Conservation (phyloP, 108 stramenopile species). For the Epithemia pelagica region DNA sequence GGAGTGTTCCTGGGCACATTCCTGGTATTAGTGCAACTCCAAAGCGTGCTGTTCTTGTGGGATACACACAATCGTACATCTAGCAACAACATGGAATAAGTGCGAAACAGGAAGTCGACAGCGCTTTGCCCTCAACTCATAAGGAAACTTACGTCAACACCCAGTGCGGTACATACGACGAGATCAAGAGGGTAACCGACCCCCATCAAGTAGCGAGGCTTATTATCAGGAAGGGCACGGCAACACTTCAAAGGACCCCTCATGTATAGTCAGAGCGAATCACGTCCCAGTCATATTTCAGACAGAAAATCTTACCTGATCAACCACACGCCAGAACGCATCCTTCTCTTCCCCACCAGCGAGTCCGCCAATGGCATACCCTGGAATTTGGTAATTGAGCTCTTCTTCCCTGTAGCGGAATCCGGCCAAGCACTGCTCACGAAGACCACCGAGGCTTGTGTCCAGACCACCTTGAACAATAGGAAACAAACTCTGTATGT, state of each 20-base stretch:
- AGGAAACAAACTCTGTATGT: conserved; percentile 84
- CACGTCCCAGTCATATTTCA: too few relatives aligned
- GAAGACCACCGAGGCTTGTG: conserved; percentile 74
- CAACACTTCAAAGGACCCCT: conserved; percentile 58
- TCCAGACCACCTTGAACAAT: conserved; percentile 99
- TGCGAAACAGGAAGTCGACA: too few relatives aligned
- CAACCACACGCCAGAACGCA: conserved; percentile 95
- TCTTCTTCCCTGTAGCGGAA: conserved; percentile 70
- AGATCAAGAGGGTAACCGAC: conserved; percentile 98
- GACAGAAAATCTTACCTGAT: conserved; percentile 57
- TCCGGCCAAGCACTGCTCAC: conserved; percentile 88
- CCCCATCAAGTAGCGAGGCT: conserved; percentile 96
- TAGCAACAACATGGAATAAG: conserved; percentile 35
- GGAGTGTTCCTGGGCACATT: conserved; percentile 56
- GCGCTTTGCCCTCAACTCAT: too few relatives aligned
- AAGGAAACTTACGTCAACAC: conserved; percentile 45
- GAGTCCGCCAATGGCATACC: conserved; percentile 97
- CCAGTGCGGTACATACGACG: conserved; percentile 95
- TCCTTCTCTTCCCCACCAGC: conserved; percentile 96
- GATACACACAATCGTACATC: conserved; percentile 99
- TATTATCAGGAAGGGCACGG: conserved; percentile 74
- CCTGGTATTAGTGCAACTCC: conserved; percentile 84
- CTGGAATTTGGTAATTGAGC: conserved; percentile 51
- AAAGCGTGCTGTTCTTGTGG: conserved; percentile 95
- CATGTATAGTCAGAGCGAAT: too few relatives aligned